Percentiles rank a stretch among this genome's conserved stretches.
Evolutionary conservation across 768 basidiomycete species (phyloP).

Genomic region (Sporobolomyces phaffii): DNA sequence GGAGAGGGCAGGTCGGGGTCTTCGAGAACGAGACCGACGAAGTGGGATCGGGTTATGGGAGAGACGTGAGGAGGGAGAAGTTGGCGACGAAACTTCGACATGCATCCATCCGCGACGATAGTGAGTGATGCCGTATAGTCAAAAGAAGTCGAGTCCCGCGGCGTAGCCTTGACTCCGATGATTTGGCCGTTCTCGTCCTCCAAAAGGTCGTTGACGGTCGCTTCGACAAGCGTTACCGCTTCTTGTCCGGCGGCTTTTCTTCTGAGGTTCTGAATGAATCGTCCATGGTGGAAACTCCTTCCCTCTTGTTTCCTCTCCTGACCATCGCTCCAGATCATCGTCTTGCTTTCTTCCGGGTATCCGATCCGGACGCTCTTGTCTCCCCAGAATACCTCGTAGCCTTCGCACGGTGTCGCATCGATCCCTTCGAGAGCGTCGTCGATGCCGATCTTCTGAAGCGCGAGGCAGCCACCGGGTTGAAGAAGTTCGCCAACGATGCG

Average conservation of each 20-base stretch:
- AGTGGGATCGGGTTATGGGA: conserved; percentile 57
- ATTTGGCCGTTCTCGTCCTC: conserved; percentile 55
- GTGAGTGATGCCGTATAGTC: conserved; percentile 68
- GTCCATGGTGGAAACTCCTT: conserved; percentile 86
- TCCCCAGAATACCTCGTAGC: conserved; percentile 73
- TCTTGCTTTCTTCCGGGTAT: conserved; percentile 56
- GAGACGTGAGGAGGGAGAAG: conserved; percentile 56
- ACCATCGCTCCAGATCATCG: conserved; percentile 26
- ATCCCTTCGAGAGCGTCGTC: conserved; percentile 73
- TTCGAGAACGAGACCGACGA: conserved; percentile 77
- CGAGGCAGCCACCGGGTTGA: conserved; percentile 81
- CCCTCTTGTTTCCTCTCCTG: conserved; percentile 54
- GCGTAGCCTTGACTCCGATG: conserved; percentile 62
- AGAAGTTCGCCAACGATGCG: conserved; percentile 95
- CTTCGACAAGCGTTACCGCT: conserved; percentile 76
- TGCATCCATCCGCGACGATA: conserved; percentile 87
- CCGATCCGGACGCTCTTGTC: conserved; percentile 72
- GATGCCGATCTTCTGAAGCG: conserved; percentile 71
- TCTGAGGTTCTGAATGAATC: conserved; percentile 74
- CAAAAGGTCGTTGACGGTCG: conserved; percentile 70
- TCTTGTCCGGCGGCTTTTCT: conserved; percentile 57
- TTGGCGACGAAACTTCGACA: conserved; percentile 70
- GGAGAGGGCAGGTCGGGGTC: conserved; percentile 54
- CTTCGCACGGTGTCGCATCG: conserved; percentile 71
- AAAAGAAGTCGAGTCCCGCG: conserved; percentile 49